Evolutionary conservation across 169 alveolate species (phyloP).

Genomic region (Pseudocohnilembus persalinus): DNA sequence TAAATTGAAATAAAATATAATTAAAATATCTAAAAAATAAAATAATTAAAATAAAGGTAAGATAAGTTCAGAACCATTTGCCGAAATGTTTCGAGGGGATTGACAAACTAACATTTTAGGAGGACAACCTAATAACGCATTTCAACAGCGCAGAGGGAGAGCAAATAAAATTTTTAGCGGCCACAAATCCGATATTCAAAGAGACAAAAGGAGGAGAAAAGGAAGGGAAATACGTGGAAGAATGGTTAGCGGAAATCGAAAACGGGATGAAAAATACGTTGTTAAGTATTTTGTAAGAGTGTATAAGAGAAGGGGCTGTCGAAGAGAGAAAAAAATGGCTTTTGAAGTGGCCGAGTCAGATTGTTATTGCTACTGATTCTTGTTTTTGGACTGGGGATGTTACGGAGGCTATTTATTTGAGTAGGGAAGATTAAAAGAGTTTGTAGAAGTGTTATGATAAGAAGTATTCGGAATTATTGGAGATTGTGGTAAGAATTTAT

Average conservation of each 20-base stretch:
- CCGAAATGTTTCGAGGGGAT: conserved; percentile 82
- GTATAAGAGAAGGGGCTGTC: not conserved
- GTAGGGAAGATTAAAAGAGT: not conserved
- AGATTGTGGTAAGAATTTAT: not conserved
- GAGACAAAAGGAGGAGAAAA: conserved; percentile 49
- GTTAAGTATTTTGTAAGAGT: conserved; percentile 4
- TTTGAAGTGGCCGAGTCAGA: conserved; percentile 14
- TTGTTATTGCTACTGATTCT: conserved; percentile 5
- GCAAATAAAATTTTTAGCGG: conserved; percentile 27
- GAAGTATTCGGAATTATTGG: not conserved
- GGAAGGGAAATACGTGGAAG: conserved; percentile 23
- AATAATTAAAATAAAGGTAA: not conserved
- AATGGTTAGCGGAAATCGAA: conserved; percentile 17
- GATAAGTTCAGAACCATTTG: conserved; percentile 64
- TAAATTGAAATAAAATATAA: not conserved
- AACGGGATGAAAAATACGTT: conserved; percentile 9
- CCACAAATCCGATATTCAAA: conserved; percentile 38
- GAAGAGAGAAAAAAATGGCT: conserved; percentile 11
- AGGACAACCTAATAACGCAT: conserved; percentile 51
- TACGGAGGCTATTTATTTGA: not conserved
- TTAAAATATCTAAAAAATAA: too few relatives aligned
- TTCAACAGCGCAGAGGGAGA: conserved; percentile 52
- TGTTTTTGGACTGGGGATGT: conserved; percentile 1
- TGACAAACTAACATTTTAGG: conserved; percentile 57
- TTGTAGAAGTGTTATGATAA: conserved; percentile 2